phyloP scores from a whole-genome alignment of 805 yeast species.

The Geotrichum ghanense region DNA sequence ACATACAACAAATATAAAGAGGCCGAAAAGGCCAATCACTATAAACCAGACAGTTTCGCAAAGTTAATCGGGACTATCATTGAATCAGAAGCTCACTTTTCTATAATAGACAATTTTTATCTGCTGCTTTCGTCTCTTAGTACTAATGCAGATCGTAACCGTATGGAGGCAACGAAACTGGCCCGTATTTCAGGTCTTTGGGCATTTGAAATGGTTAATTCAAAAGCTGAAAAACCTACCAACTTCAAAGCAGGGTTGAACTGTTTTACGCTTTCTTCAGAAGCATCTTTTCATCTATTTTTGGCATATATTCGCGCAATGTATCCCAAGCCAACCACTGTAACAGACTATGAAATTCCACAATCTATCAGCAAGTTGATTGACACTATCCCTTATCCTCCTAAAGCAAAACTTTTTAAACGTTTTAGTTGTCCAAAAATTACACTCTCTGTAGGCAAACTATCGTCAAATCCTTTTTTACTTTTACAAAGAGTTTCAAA shows the following conservation, averaged over 20 bases:
- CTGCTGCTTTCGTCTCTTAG: conserved; percentile 70
- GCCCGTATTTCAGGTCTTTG: conserved; percentile 76
- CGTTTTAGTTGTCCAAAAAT: conserved; percentile 53
- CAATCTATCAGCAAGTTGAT: conserved; percentile 52
- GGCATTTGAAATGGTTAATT: conserved; percentile 51
- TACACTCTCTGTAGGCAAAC: conserved; percentile 35
- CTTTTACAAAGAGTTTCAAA: conserved; percentile 46
- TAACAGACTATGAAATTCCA: conserved; percentile 36
- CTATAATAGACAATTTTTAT: conserved; percentile 78
- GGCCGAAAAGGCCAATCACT: conserved; percentile 41
- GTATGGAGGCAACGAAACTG: conserved; percentile 68
- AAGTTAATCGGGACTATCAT: conserved; percentile 78
- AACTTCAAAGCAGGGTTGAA: conserved; percentile 59
- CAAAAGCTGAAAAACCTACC: conserved; percentile 24
- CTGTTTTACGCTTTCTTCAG: conserved; percentile 71
- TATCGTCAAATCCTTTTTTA: conserved; percentile 43
- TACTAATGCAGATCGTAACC: conserved; percentile 66
- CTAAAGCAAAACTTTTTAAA: conserved; percentile 31
- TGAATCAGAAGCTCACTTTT: conserved; percentile 76
- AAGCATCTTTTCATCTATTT: conserved; percentile 74
- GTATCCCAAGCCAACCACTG: conserved; percentile 34
- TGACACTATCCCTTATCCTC: conserved; percentile 56
- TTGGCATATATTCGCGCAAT: conserved; percentile 69
- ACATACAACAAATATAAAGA: conserved; percentile 60
- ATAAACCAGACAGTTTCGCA: conserved; percentile 62